Evolutionary conservation across 306 rosid genomes (phyloP), one percentile per base, ranked within the genome.

Genomic region (Rosa rugosa): DNA sequence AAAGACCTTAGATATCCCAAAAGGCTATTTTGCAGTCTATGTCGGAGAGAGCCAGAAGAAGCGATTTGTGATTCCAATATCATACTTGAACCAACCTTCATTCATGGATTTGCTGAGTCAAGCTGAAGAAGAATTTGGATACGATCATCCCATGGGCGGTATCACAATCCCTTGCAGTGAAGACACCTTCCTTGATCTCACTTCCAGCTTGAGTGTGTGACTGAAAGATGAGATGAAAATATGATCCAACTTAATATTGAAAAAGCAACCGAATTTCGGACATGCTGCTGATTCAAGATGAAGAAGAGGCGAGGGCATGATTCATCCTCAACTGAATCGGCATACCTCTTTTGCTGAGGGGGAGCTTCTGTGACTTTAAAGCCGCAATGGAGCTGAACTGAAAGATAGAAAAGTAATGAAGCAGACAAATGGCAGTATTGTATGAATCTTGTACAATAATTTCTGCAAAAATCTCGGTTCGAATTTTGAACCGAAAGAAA

Each of bases 111-210:
- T 59, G 36, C 36, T 59, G 31, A 59, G 31, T 59, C 65, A 59
- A 59, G 36, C 65, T 59, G 65, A 59, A 59, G 65, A 59, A 59
- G 65, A 59, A 59, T 59, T 22, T 23, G 65, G 65, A 59, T 62
- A 62, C 17, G 20, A 62, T 62, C 67, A 62, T 62, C 18, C 67
- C 18, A 62, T 62, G 67, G 67, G 67, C 0, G 67, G 67, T 27
- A 62, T 62, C 7, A 62, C 67, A 4, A 62, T 62, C 40, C 67
- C 67, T 2, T 62, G 67, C 67, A 62, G 67, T 12, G 67, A 62
- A 11, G 18, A 62, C 3, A 27, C 40, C 40, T 62, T 62, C 67
- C 7, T 62, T 12, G 40, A 62, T 1, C 67, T 62, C 67, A 62
- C 38, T 11, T 62, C 40, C 20, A 62, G 67, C 67, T 27, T 27